A percentile compares a stretch with the other conserved stretches of the same genome.
Evolutionary conservation across 78 protist genomes (phyloP).

Genomic region (Tieghemostelium lacteum): DNA sequence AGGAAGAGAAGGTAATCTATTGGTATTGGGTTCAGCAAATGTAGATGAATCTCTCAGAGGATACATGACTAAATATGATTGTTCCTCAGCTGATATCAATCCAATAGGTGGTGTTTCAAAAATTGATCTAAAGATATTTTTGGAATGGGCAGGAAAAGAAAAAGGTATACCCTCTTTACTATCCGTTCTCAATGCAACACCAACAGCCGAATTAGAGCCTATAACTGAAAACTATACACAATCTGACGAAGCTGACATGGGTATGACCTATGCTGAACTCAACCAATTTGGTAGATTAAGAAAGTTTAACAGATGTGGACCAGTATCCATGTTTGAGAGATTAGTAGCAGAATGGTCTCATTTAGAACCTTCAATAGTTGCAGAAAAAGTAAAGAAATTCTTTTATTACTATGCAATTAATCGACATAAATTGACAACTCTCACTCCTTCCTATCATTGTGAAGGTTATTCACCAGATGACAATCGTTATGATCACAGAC

Average conservation of each 20-base stretch:
- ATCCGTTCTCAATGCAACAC: conserved; percentile 72
- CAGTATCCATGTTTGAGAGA: conserved; percentile 84
- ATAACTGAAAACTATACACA: conserved; percentile 77
- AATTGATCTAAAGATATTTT: conserved; percentile 69
- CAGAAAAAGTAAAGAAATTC: conserved; percentile 89
- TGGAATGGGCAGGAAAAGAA: conserved; percentile 55
- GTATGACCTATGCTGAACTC: conserved; percentile 92
- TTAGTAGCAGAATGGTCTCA: conserved; percentile 79
- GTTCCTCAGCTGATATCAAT: conserved; percentile 91
- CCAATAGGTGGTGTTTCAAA: conserved; percentile 91
- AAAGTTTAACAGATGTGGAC: conserved; percentile 84
- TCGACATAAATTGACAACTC: conserved; percentile 90
- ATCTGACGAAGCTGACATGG: conserved; percentile 92
- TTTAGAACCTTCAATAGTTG: conserved; percentile 34
- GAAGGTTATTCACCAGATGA: conserved; percentile 92
- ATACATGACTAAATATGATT: conserved; percentile 93
- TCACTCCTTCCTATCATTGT: conserved; percentile 94
- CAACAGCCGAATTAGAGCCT: conserved; percentile 96
- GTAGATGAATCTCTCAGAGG: conserved; percentile 90
- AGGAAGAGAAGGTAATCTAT: conserved; percentile 79
- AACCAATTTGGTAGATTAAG: conserved; percentile 68
- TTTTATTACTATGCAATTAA: conserved; percentile 87
- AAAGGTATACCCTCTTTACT: conserved; percentile 4
- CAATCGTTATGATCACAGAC: conserved; percentile 92
- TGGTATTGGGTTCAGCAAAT: conserved; percentile 92